phyloP scores from a whole-genome alignment of 1,284 basidiomycete species.

The Cryptococcus sp. region DNA sequence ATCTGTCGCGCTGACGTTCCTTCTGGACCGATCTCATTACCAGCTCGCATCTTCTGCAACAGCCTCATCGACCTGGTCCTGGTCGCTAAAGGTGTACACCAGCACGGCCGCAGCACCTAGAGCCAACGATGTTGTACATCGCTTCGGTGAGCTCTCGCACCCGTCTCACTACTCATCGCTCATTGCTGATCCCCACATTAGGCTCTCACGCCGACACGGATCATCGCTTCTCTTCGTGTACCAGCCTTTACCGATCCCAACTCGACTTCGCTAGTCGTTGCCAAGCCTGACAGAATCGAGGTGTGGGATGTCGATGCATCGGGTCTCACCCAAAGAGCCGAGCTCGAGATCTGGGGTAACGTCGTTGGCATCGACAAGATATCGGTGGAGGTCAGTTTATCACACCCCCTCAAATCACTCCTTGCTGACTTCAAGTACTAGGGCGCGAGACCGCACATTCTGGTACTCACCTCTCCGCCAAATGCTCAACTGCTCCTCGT shows the following conservation, averaged over 20 bases:
- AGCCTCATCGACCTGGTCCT: no score
- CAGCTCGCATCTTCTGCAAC: no score
- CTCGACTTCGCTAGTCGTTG: constrained; percentile 41
- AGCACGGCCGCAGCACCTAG: no score
- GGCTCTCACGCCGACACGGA: constrained; percentile 52
- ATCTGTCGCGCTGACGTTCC: no score
- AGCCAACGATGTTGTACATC: constrained; percentile 22
- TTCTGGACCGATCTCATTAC: no score
- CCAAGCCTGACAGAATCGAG: constrained; percentile 48
- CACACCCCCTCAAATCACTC: background rate
- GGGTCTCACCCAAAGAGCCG: constrained; percentile 35
- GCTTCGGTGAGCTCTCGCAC: constrained; percentile 18
- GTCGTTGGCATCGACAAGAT: constrained; percentile 45
- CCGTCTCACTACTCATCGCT: no score
- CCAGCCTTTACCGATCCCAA: constrained; percentile 31
- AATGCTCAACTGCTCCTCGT: constrained; percentile 47
- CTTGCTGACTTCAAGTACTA: constrained; percentile 8
- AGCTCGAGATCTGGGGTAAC: constrained; percentile 49
- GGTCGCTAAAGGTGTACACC: no score
- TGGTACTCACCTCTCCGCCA: constrained; percentile 48
- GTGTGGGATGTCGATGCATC: constrained; percentile 41
- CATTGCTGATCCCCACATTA: constrained; percentile 13
- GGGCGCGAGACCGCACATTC: constrained; percentile 45
- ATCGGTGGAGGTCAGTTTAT: constrained; percentile 31
- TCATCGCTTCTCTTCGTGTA: constrained; percentile 42